Base-by-base conservation (phyloP, 805 yeast genomes). In the Wickerhamiella bombiphila region DNA sequence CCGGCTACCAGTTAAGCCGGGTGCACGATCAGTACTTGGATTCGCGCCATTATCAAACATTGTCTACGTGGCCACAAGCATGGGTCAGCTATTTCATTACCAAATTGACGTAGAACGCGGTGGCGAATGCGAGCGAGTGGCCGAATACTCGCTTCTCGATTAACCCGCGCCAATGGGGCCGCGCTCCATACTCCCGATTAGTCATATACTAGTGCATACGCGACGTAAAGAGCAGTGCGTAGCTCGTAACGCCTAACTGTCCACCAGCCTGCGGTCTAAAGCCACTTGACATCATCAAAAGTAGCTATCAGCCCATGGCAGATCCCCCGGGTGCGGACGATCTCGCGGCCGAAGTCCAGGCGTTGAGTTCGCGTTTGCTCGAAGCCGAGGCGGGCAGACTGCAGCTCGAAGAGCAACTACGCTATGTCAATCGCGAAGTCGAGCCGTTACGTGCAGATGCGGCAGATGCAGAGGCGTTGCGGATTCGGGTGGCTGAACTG, bases 51-150 rank as follows among this genome's bases (percentile, higher is more conserved):
- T 51, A 11, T 41, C 52, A 5, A 52, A 48, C 35, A 39, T 49
- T 17, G 43, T 56, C 21, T 58, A 69, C 49, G 74, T 85, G 4
- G 81, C 82, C 3, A 81, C 94, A 1, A 69, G 78, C 0, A 80
- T 75, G 40, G 97, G 97, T 0, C 72, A 69, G 46, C 78, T 80
- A 47, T 79, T 77, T 50, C 80, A 79, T 36, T 88, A 82, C 56
- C 77, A 77, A 2, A 60, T 88, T 33, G 91, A 83, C 44, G 76
- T 91, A 0, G 93, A 77, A 43, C 60, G 86, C 38, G 97, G 97
- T 1, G 98, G 98, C 2, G 95, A 86, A 53, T 88, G 97, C 58
- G 71, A 78, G 29, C 61, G 83, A 43, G 61, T 80, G 39, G 72
- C 76, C 43, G 94, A 82, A 51, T 77, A 36, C 40, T 29, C 40